Conservation (phyloP, 495 filamentous ascomycete genomes). For the Penicillium samsonianum region DNA sequence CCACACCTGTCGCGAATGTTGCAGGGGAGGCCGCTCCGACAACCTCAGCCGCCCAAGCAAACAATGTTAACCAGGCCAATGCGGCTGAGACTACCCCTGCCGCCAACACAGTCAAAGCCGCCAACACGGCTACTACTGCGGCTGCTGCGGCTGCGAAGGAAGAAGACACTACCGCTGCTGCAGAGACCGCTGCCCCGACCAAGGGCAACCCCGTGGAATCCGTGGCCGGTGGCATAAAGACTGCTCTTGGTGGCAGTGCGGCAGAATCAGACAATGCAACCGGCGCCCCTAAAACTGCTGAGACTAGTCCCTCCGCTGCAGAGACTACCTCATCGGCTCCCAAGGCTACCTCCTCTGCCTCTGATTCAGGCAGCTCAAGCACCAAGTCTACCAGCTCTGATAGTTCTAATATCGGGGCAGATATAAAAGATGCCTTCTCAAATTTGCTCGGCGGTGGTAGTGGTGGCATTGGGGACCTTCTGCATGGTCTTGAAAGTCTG, state of each 20-base stretch:
- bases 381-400: conserved; percentile 14
- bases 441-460: conserved; percentile 9
- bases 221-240: conserved; percentile 1
- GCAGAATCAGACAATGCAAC: background rate
- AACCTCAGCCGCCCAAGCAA: conserved; percentile 5
- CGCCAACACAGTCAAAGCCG: conserved; percentile 1
- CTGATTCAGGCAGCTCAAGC: background rate
- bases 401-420: background rate
- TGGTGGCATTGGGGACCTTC: conserved; percentile 9
- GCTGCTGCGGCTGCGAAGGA: background rate
- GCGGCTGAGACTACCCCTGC: conserved; percentile 8
- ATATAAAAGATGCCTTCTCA: conserved; percentile 1
- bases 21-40: conserved; percentile 3
- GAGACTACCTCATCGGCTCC: conserved; percentile 1
- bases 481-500: conserved; percentile 21
- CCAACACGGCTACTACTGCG: background rate
- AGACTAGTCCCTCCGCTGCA: background rate
- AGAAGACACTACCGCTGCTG: conserved; percentile 7
- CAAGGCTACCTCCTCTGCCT: conserved; percentile 1
- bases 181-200: background rate
- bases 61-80: conserved; percentile 12
- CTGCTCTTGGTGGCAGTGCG: background rate
- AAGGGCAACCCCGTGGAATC: conserved; percentile 1
- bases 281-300: background rate
- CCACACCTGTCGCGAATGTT: background rate